Base-by-base conservation (phyloP, 1,284 basidiomycete species). In the Pterulicium gracile region DNA sequence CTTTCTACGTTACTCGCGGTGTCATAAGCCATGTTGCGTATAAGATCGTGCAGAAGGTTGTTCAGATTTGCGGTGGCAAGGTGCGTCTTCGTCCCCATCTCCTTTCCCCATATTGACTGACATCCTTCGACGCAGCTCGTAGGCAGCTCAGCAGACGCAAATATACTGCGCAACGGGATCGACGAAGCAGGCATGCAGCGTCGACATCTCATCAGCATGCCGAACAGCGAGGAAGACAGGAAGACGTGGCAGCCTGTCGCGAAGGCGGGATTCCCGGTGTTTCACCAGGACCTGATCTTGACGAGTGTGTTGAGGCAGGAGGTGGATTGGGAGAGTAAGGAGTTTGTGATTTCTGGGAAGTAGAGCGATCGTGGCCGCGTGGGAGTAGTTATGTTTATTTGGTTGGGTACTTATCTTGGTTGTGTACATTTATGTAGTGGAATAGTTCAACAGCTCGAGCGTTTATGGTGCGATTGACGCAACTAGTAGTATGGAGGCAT, bases 1-100 rank as follows among this genome's bases (percentile, higher is more conserved):
- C 69, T 0, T 88, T 92, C 63, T 89, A 87, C 54, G 62, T 88
- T 46, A 89, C 86, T 0, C 69, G 73, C 0, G 77, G 72, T 49
- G 72, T 81, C 7, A 7, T 39, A 13, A 39, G 19, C 0, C 59
- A 67, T 0, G 64, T 79, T 0, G 75, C 79, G 42, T 57, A 61
- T 22, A 77, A 77, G 50, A 56, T 83, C 24, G 61, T 89, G 46
- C 79, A 75, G 61, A 78, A 74, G 46, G 75, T 89, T 4, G 67
- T 88, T 14, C 61, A 64, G 4, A 73, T 79, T 0, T 75, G 75
- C 47, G 85, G 88, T 12, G 88, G 85, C 1, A 72, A 78, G 63
- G 82, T 87, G 42, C 34, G 70, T 61, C 41, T 24, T 24, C 41
- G 5, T 4, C 20, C 10, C 34, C 17, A 34, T 22, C 35, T 15